phyloP scores from a whole-genome alignment of 768 basidiomycete species.

The Pisolithus albus region DNA sequence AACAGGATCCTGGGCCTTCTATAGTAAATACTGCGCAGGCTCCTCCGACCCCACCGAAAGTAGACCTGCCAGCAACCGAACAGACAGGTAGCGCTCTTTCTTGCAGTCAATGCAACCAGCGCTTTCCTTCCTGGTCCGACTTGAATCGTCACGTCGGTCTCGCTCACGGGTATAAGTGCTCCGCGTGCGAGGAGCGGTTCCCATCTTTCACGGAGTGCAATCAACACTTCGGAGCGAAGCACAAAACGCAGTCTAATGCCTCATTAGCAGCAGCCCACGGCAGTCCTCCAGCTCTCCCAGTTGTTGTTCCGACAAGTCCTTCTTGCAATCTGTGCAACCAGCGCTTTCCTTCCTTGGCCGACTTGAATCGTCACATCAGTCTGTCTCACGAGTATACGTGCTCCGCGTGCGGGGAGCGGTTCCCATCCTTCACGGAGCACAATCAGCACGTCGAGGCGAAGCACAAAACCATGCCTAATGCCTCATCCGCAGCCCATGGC shows the following conservation, averaged over 20 bases:
- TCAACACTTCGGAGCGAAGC: constrained; percentile 18
- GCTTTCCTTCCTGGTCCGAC: constrained; percentile 12
- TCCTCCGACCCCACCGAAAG: background rate
- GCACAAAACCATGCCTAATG: constrained; percentile 8
- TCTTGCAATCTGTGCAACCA: constrained; percentile 16
- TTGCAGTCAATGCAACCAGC: constrained; percentile 16
- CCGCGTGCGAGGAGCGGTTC: constrained; percentile 16
- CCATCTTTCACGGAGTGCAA: constrained; percentile 24
- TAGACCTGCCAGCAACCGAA: background rate
- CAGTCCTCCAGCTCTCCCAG: constrained; percentile 8
- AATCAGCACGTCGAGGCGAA: constrained; percentile 20
- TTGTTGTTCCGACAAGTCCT: constrained; percentile 10
- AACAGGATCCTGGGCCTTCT: no score
- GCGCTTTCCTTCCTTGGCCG: constrained; percentile 10
- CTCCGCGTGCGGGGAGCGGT: constrained; percentile 18
- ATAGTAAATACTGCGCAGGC: no score
- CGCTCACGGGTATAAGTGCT: constrained; percentile 18
- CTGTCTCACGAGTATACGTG: constrained; percentile 17
- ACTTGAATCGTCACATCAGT: constrained; percentile 16
- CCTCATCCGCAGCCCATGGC: constrained; percentile 4
- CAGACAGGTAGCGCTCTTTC: constrained; percentile 3
- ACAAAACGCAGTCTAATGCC: constrained; percentile 6
- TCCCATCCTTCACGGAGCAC: constrained; percentile 21
- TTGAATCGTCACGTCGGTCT: constrained; percentile 16
- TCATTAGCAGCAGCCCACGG: constrained; percentile 6